Conservation (phyloP, 2,329 filamentous ascomycete species). For the Ophiocordyceps unilateralis region DNA sequence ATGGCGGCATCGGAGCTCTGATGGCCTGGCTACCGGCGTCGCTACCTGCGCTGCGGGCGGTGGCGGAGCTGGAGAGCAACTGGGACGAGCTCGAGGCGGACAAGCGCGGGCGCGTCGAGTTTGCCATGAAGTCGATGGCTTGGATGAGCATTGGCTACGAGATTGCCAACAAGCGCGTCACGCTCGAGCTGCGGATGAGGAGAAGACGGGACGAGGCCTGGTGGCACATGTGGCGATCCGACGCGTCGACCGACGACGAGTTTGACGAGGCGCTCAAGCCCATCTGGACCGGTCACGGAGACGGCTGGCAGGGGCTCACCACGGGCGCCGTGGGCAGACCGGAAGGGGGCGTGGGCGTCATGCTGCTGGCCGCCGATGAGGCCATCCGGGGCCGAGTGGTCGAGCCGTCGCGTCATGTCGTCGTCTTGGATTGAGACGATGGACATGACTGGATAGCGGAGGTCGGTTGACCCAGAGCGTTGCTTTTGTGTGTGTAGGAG, state of each 20-base stretch:
- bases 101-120: slow-evolving; percentile 28
- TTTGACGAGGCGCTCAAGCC: slow-evolving; percentile 22
- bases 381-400: slow-evolving; percentile 17
- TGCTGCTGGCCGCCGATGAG: slow-evolving; percentile 30
- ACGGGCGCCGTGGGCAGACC: slow-evolving; percentile 27
- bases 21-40: slow-evolving; percentile 40
- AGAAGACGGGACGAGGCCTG: slow-evolving; percentile 27
- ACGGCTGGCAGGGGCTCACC: slow-evolving; percentile 29
- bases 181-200: slow-evolving; percentile 34
- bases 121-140: slow-evolving; percentile 36
- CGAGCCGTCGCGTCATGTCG: slow-evolving; percentile 10
- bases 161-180: slow-evolving; percentile 20
- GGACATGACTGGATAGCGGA: background rate
- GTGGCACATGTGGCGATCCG: slow-evolving; percentile 30
- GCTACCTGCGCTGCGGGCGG: slow-evolving; percentile 43
- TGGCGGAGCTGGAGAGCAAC: slow-evolving; percentile 40
- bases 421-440: slow-evolving; percentile 4
- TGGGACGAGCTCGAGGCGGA: slow-evolving; percentile 27
- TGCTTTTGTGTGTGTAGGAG: too few relatives aligned
- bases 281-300: slow-evolving; percentile 27
- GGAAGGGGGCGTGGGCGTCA: slow-evolving; percentile 22
- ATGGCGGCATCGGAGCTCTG: slow-evolving; percentile 32
- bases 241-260: slow-evolving; percentile 10
- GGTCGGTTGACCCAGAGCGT: background rate
- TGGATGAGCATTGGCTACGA: slow-evolving; percentile 40